A percentile compares a stretch with the other conserved stretches of the same genome.
Evolutionary conservation across 768 basidiomycete genomes (phyloP).

Genomic region (Amanita jacksonii): DNA sequence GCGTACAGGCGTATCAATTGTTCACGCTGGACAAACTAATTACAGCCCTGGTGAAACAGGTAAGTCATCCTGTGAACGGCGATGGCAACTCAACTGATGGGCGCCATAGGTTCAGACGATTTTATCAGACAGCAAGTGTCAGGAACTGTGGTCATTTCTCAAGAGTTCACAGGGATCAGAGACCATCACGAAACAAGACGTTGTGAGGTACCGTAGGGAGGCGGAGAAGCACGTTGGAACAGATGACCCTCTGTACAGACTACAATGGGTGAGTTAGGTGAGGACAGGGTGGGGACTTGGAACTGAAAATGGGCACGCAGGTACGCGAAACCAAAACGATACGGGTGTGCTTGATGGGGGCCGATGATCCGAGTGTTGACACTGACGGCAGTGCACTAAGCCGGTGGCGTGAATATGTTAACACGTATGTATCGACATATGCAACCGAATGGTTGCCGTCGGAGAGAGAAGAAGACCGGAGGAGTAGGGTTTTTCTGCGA

Average conservation of each 20-base stretch:
- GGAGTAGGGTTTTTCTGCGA: conserved; percentile 41
- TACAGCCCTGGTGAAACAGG: conserved; percentile 86
- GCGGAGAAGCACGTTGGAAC: conserved; percentile 67
- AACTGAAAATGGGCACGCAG: conserved; percentile 26
- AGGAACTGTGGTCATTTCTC: conserved; percentile 74
- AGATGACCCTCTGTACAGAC: conserved; percentile 68
- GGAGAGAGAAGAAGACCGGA: conserved; percentile 22
- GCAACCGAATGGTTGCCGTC: conserved; percentile 67
- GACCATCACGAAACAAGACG: conserved; percentile 47
- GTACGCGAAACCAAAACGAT: conserved; percentile 45
- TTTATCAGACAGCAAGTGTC: conserved; percentile 74
- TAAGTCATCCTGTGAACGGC: conserved; percentile 21
- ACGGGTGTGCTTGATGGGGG: conserved; percentile 48
- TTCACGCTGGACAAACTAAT: conserved; percentile 95
- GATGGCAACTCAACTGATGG: neutral
- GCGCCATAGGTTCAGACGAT: conserved; percentile 80
- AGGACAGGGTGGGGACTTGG: conserved; percentile 6
- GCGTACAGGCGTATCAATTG: conserved; percentile 72
- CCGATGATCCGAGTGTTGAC: conserved; percentile 57
- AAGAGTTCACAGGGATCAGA: conserved; percentile 51
- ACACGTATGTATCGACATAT: conserved; percentile 60
- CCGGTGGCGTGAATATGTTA: conserved; percentile 70
- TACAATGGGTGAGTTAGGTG: conserved; percentile 62
- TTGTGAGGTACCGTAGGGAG: conserved; percentile 70
- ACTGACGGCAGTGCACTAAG: conserved; percentile 36